A percentile compares a stretch with the other conserved stretches of the same genome.
Conservation (phyloP, 1,284 basidiomycete genomes). For the Polyporus tsugae region DNA sequence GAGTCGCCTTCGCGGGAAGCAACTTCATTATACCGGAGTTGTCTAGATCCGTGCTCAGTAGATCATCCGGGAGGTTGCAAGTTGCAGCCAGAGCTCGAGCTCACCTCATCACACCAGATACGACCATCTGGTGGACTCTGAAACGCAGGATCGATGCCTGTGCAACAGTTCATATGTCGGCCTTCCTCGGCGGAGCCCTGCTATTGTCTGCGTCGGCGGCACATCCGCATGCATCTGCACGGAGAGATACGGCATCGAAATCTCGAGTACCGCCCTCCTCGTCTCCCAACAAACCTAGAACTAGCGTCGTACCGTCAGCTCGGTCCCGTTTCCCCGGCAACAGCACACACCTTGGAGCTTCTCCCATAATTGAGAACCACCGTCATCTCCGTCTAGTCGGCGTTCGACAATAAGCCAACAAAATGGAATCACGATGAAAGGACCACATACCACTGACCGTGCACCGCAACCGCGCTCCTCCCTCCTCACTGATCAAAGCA, state of each 20-base stretch:
- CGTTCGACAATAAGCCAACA: not conserved
- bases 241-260: not conserved
- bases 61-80: not conserved
- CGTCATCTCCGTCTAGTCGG: not conserved
- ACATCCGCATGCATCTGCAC: not conserved
- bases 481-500: not conserved
- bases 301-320: not conserved
- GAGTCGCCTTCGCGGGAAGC: not conserved
- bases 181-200: not conserved
- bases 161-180: not conserved
- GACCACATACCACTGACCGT: not conserved
- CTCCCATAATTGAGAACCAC: slow-evolving; percentile 4
- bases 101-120: not conserved
- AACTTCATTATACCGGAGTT: not conserved
- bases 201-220: slow-evolving; percentile 3
- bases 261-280: not conserved
- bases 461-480: slow-evolving; percentile 1
- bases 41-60: not conserved
- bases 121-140: not conserved
- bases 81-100: not conserved
- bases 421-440: not conserved
- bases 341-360: not conserved
- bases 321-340: slow-evolving; percentile 4
- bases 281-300: slow-evolving; percentile 7
- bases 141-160: not conserved